Conservation (phyloP, 176 grass and related monocot genomes). For the Cenchrus americanus region DNA sequence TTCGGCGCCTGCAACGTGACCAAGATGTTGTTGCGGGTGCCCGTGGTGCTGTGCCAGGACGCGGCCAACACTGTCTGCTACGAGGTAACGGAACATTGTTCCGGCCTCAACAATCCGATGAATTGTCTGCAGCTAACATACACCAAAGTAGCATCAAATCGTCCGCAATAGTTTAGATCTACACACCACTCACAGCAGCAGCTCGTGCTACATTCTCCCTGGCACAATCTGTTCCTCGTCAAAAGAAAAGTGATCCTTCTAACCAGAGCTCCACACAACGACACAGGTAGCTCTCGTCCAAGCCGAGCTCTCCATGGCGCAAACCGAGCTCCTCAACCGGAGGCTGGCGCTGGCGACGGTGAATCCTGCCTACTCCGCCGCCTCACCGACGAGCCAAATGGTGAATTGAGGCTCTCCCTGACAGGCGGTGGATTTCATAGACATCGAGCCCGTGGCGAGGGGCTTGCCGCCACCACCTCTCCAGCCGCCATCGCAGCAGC, state of each 20-base stretch:
- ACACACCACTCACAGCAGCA: too few relatives aligned
- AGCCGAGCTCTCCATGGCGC: constrained; percentile 58
- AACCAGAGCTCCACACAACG: neutral
- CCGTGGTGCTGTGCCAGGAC: constrained; percentile 49
- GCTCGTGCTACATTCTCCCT: too few relatives aligned
- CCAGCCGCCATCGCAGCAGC: constrained; percentile 21
- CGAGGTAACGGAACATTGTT: constrained; percentile 37
- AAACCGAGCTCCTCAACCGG: constrained; percentile 64
- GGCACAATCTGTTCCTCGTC: too few relatives aligned
- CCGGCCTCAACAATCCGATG: too few relatives aligned
- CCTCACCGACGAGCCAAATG: constrained; percentile 42
- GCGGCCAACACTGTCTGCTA: constrained; percentile 70
- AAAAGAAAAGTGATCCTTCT: neutral
- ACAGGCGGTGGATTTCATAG: constrained; percentile 51
- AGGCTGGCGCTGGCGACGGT: constrained; percentile 54
- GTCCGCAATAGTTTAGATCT: constrained; percentile 18
- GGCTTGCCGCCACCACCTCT: constrained; percentile 25
- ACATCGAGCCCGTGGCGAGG: constrained; percentile 33
- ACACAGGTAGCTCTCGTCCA: constrained; percentile 63
- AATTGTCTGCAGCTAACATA: too few relatives aligned
- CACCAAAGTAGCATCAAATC: too few relatives aligned
- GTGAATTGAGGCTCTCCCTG: constrained; percentile 47
- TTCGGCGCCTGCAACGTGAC: constrained; percentile 88
- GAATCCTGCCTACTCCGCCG: constrained; percentile 47
- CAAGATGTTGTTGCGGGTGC: constrained; percentile 72